Percentiles rank a stretch among this genome's conserved stretches.
Conservation (phyloP, 306 rosid genomes). For the Gillenia trifoliata region DNA sequence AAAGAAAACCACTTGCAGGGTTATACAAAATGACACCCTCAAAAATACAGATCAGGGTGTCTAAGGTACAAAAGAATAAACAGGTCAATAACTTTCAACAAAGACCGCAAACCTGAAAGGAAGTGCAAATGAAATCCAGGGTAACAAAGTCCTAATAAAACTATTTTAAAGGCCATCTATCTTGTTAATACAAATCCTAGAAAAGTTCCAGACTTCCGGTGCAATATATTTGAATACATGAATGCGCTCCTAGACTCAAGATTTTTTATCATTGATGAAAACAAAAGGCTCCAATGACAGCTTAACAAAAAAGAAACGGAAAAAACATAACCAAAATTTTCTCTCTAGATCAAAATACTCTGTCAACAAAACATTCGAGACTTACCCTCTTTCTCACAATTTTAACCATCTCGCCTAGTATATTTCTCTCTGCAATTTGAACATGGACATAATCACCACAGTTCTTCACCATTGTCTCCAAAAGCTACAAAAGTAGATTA, state of each 20-base stretch:
- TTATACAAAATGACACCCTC: background rate
- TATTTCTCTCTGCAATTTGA: slow-evolving; percentile 84
- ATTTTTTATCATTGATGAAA: background rate
- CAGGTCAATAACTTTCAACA: background rate
- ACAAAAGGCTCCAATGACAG: background rate
- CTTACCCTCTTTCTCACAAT: slow-evolving; percentile 91
- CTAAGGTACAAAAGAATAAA: background rate
- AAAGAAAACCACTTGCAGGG: background rate
- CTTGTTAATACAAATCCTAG: background rate
- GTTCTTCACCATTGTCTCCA: slow-evolving; percentile 99
- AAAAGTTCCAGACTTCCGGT: background rate
- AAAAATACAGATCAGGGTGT: background rate
- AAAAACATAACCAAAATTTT: slow-evolving; percentile 17
- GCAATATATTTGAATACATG: background rate
- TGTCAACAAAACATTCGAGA: background rate
- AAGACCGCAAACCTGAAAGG: background rate
- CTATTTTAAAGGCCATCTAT: background rate
- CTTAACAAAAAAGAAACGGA: background rate
- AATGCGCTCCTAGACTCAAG: background rate
- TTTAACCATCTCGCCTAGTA: slow-evolving; percentile 92
- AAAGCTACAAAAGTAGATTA: slow-evolving; percentile 48
- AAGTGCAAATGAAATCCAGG: background rate
- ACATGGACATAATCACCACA: slow-evolving; percentile 89
- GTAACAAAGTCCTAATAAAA: background rate
- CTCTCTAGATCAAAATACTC: background rate